Conservation (phyloP, 768 basidiomycete species). For the Tylopilus plumbeoviolaceoides region DNA sequence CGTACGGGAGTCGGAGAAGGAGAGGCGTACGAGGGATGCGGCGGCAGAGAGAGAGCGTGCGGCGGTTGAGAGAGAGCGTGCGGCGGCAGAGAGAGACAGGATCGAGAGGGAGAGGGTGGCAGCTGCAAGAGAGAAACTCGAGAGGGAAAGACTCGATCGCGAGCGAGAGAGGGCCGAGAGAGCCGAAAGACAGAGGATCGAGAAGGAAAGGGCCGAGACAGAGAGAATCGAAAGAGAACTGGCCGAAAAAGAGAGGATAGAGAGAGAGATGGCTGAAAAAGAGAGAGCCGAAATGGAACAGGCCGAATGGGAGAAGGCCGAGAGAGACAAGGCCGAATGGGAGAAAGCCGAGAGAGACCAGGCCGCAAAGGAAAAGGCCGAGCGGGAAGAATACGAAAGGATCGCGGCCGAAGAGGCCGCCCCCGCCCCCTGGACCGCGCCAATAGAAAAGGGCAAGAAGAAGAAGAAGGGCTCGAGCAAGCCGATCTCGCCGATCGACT, state of each 20-base stretch:
- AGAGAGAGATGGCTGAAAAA: conserved; percentile 2
- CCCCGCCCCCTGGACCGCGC: neutral
- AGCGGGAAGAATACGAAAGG: conserved; percentile 13
- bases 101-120: conserved; percentile 12
- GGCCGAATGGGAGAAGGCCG: conserved; percentile 5
- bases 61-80: conserved; percentile 14
- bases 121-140: conserved; percentile 14
- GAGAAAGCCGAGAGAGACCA: conserved; percentile 4
- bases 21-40: conserved; percentile 22
- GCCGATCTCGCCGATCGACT: conserved; percentile 29
- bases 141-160: conserved; percentile 8
- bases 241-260: neutral
- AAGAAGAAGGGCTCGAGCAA: conserved; percentile 24
- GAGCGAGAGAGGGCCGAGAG: neutral
- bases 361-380: conserved; percentile 12
- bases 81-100: conserved; percentile 10
- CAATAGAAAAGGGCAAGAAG: conserved; percentile 12
- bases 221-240: conserved; percentile 1
- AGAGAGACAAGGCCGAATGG: conserved; percentile 11
- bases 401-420: conserved; percentile 7
- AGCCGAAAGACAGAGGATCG: conserved; percentile 7
- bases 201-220: neutral
- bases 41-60: conserved; percentile 17
- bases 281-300: conserved; percentile 9
- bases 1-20: conserved; percentile 20